Evolutionary conservation across 352 stramenopile genomes (phyloP), one percentile per base, ranked within the genome.

Genomic region (Phytophthora megakarya): DNA sequence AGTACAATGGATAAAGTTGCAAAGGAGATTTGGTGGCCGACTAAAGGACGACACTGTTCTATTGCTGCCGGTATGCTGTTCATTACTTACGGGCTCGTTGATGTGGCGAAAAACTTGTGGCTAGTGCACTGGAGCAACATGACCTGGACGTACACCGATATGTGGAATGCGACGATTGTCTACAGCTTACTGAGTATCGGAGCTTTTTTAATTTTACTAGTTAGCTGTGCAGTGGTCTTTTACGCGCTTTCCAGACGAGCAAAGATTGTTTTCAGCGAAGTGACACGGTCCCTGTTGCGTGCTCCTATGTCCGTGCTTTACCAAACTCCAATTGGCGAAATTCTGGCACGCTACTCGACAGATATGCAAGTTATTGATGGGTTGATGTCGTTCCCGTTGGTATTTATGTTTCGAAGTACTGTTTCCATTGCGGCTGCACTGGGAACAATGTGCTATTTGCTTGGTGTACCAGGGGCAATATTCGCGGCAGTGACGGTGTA

Each of bases 281-380:
- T 73, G 37, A 78, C 70, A 4, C 44, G 61, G 15, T 67, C 69
- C 21, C 44, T 80, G 22, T 47, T 80, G n/a, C 53, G 54, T 30
- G 72, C 70, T 22, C 69, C 61, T 0, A 76, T 78, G 69, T 62
- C 66, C 6, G 63, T 75, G n/a, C 44, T 80, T 52, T 78, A 80
- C 18, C 59, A 67, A 42, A 78, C 66, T 42, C 65, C 70, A 23
- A 80, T 78, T 32, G 69, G 72, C 10, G 69, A 78, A 25, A 76
- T 80, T 18, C 28, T 80, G 39, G 49, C 66, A 10, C 65, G 70
- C 10, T 78, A 76, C 26, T 73, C 70, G 18, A 76, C 49, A 9
- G 66, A 78, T 23, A 80, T 78, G 47, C 65, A 80, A 38, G 46
- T 68, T 21, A 65, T 61, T 37, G 72, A 80, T 18, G 53, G 61